A percentile compares a stretch with the other conserved stretches of the same genome.
phyloP scores from a whole-genome alignment of 805 yeast genomes.

The Kazachstania psychrophila region DNA sequence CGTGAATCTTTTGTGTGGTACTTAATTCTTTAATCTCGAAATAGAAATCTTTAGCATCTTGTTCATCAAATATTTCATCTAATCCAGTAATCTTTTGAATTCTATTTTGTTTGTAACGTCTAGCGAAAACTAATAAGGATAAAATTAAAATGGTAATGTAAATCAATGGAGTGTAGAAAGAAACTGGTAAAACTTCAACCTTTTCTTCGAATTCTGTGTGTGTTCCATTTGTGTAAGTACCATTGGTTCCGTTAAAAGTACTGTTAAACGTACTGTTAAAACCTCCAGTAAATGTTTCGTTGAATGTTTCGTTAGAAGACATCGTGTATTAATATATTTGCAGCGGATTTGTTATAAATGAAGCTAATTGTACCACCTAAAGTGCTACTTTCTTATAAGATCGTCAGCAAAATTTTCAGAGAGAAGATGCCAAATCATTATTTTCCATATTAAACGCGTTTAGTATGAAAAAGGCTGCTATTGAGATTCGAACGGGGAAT shows the following conservation, averaged over 20 bases:
- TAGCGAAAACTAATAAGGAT: constrained; percentile 60
- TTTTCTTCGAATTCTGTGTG: constrained; percentile 15
- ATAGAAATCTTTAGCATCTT: constrained; percentile 57
- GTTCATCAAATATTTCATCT: constrained; percentile 66
- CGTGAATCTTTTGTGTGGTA: constrained; percentile 41
- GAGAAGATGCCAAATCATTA: not conserved
- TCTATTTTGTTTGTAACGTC: constrained; percentile 52
- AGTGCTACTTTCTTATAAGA: too few species aligned
- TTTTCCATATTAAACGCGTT: too few species aligned
- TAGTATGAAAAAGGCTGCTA: too few species aligned
- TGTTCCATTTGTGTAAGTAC: constrained; percentile 5
- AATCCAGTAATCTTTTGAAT: constrained; percentile 44
- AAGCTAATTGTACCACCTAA: too few species aligned
- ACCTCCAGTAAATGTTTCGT: constrained; percentile 1
- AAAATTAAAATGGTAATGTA: constrained; percentile 63
- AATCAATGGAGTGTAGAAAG: constrained; percentile 63
- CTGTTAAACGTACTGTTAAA: constrained; percentile 5
- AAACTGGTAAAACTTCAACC: constrained; percentile 34
- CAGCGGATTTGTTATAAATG: too few species aligned
- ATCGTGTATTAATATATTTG: not conserved
- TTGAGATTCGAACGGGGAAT: not conserved
- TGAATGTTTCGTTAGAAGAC: constrained; percentile 7
- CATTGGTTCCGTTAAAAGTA: constrained; percentile 4
- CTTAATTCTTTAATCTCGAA: constrained; percentile 42
- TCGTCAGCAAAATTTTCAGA: not conserved